Percentiles rank a stretch among this genome's conserved stretches.
phyloP scores from a whole-genome alignment of 2,329 filamentous ascomycete species.

The Aspergillus tamarii region DNA sequence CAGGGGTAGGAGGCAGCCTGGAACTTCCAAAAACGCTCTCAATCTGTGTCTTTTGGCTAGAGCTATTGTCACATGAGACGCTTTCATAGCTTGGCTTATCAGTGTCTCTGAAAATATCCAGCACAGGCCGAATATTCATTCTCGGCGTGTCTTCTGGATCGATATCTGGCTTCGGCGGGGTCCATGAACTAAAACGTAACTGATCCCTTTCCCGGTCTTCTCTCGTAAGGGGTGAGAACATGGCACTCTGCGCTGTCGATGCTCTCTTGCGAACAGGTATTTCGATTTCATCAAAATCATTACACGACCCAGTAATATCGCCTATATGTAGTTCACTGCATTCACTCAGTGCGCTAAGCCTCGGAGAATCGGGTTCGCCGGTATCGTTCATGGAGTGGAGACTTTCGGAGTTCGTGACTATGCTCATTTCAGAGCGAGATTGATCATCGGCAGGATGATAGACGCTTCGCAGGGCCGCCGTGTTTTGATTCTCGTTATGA shows the following conservation, averaged over 20 bases:
- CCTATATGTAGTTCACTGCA: conserved; percentile 46
- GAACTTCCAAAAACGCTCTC: conserved; percentile 39
- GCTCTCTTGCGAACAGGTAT: conserved; percentile 32
- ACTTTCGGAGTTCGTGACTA: conserved; percentile 40
- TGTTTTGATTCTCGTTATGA: conserved; percentile 38
- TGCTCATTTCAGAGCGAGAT: conserved; percentile 31
- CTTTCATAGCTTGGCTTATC: conserved; percentile 26
- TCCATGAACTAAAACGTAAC: conserved; percentile 38
- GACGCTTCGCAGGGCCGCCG: conserved; percentile 44
- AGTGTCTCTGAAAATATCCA: conserved; percentile 27
- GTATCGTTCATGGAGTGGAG: conserved; percentile 39
- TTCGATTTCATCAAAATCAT: conserved; percentile 31
- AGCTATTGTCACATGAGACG: conserved; percentile 29
- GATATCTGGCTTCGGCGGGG: conserved; percentile 28
- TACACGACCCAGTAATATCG: conserved; percentile 27
- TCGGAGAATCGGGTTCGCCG: conserved; percentile 41
- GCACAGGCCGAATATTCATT: conserved; percentile 20
- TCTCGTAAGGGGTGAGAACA: conserved; percentile 20
- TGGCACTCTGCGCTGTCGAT: conserved; percentile 17
- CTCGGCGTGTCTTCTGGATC: conserved; percentile 22
- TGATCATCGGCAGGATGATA: conserved; percentile 36
- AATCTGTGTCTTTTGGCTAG: conserved; percentile 31
- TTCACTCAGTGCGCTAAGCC: conserved; percentile 49
- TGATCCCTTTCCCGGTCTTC: conserved; percentile 24
- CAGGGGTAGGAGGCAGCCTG: conserved; percentile 45